Evolutionary conservation across 495 filamentous ascomycete species (phyloP).

Genomic region (Podospora pseudocomata): DNA sequence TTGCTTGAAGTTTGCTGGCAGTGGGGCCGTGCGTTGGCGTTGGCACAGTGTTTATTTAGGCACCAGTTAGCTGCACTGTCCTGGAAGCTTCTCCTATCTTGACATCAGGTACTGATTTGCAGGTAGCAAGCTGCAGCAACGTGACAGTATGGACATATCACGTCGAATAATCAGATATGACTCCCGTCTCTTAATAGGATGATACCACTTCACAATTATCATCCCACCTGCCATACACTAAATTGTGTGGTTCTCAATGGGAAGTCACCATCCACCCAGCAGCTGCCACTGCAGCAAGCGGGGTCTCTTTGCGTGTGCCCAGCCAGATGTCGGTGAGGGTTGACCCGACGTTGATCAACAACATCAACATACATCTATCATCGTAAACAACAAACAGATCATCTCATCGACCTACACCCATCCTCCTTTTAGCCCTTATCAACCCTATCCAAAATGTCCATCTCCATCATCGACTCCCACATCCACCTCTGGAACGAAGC

Average conservation of each 20-base stretch:
- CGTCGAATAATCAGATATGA: neutral
- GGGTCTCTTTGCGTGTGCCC: slow-evolving; percentile 4
- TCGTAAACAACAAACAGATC: neutral
- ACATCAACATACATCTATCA: slow-evolving; percentile 1
- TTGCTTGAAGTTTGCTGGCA: slow-evolving; percentile 19
- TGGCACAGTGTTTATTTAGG: neutral
- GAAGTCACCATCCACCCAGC: neutral
- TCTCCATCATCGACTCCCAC: slow-evolving; percentile 73
- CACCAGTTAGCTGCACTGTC: slow-evolving; percentile 4
- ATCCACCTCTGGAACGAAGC: slow-evolving; percentile 75
- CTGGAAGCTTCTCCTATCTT: neutral
- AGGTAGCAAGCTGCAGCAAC: neutral
- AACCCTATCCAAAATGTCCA: slow-evolving; percentile 6
- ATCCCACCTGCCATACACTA: neutral
- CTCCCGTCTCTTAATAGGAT: neutral
- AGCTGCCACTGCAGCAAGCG: slow-evolving; percentile 5
- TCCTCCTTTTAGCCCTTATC: neutral
- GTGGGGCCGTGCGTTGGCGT: neutral
- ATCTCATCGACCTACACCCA: neutral
- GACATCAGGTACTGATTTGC: neutral
- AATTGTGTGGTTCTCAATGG: neutral
- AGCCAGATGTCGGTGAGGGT: slow-evolving; percentile 26
- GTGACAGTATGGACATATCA: neutral
- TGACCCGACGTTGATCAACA: neutral
- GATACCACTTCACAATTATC: neutral